Conservation (phyloP, 768 basidiomycete species). For the Lanmaoa rubissima region DNA sequence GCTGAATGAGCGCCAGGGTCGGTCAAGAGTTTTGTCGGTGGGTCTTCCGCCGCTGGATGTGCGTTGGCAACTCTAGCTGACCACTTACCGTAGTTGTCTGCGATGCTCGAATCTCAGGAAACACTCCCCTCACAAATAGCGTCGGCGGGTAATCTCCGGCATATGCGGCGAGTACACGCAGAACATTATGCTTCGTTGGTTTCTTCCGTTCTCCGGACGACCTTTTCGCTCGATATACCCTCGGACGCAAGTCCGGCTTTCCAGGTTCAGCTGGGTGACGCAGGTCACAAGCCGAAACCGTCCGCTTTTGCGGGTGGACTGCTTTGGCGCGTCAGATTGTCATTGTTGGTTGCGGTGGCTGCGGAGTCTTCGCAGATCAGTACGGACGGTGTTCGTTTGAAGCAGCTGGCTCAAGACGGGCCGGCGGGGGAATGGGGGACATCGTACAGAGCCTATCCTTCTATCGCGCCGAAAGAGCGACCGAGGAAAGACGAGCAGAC, state of each 20-base stretch:
- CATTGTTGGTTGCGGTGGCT: slow-evolving; percentile 79
- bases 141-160: slow-evolving; percentile 43
- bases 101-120: slow-evolving; percentile 88
- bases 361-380: slow-evolving; percentile 43
- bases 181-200: slow-evolving; percentile 83
- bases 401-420: slow-evolving; percentile 56
- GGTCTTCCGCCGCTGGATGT: slow-evolving; percentile 15
- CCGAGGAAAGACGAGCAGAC: slow-evolving; percentile 8
- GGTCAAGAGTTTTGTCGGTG: slow-evolving; percentile 83
- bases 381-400: slow-evolving; percentile 51
- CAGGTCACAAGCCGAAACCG: slow-evolving; percentile 14
- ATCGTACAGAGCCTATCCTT: slow-evolving; percentile 55
- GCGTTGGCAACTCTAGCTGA: neutral
- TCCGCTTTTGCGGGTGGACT: slow-evolving; percentile 60
- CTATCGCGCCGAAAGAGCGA: slow-evolving; percentile 62
- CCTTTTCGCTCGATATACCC: slow-evolving; percentile 90
- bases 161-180: slow-evolving; percentile 75
- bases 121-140: slow-evolving; percentile 63
- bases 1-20: slow-evolving; percentile 69
- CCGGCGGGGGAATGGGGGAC: slow-evolving; percentile 69
- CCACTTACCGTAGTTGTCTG: slow-evolving; percentile 63
- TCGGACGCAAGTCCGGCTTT: slow-evolving; percentile 90
- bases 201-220: slow-evolving; percentile 67
- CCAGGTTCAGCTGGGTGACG: slow-evolving; percentile 53
- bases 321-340: slow-evolving; percentile 86